Evolutionary conservation across 139 green algal genomes (phyloP), one percentile per base, ranked within the genome.

Genomic region (Zygnema circumcarinatum): DNA sequence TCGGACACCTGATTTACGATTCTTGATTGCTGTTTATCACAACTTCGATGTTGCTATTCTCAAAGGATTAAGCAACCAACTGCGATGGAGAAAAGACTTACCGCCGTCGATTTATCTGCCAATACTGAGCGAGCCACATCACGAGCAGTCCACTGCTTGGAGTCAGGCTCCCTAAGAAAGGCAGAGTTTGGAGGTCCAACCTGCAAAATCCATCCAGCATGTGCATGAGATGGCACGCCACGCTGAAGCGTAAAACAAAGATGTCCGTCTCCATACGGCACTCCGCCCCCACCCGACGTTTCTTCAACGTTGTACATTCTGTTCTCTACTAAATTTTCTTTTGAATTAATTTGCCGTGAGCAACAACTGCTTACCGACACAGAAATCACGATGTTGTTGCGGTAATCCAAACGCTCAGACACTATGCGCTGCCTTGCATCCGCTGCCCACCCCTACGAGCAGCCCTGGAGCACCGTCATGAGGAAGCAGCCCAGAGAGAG

Each of bases 401-500:
- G 0, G n/a, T 54, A 36, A 2, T 75, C 36, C 20, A 84, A 62
- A 25, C 76, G 76, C 39, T 84, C 76, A 21, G 36, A 74, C 21
- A 84, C 76, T 7, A 84, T 75, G 76, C 76, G 76, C 39, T 75
- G 7, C 33, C 76, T 54, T 36, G 76, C 76, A 21, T 84, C 76
- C 29, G 76, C 47, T 62, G 47, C 16, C 47, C 47, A 62, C 16
- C 47, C 47, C 47, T 62, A 62, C 16, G 47, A 62, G 47, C 7
- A 62, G 47, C 47, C 16, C 47, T 62, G 47, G 47, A 62, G 7
- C 7, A 62, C 7, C 7, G 47, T 62, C 47, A 62, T 7, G 47
- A 62, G n/a, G 47, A 62, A 62, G 47, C 16, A 16, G 47, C 47
- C 16, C 47, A 62, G 16, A 62, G 47, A 62, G 16, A 62, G 47